Conservation (phyloP, 1,284 basidiomycete species). For the Clitocybe nebularis region DNA sequence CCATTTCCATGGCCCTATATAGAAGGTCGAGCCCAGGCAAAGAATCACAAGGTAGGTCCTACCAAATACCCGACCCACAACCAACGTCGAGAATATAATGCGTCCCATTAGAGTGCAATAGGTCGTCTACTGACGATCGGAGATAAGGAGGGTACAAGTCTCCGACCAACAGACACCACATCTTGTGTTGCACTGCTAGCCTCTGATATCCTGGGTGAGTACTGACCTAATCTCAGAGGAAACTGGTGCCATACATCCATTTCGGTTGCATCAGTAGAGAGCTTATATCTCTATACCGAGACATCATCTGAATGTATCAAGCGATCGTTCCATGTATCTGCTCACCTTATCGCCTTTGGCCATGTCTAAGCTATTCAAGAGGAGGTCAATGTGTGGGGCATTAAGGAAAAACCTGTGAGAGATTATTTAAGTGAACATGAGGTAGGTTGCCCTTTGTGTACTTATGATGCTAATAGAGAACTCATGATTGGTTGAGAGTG, state of each 20-base stretch:
- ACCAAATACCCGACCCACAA: slow-evolving; percentile 26
- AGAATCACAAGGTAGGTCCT: slow-evolving; percentile 3
- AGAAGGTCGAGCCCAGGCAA: not conserved
- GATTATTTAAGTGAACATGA: no score
- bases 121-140: slow-evolving; percentile 7
- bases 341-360: no score
- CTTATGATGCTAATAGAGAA: no score
- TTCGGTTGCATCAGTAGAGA: slow-evolving; percentile 11
- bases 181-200: slow-evolving; percentile 17
- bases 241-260: slow-evolving; percentile 7
- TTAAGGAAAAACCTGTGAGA: no score
- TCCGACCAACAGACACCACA: slow-evolving; percentile 20
- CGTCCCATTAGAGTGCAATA: slow-evolving; percentile 5
- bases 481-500: no score
- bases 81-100: slow-evolving; percentile 23
- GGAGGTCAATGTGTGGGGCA: no score
- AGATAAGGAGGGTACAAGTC: slow-evolving; percentile 19
- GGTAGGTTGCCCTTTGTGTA: no score
- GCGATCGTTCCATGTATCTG: no score
- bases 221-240: not conserved
- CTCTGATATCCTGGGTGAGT: slow-evolving; percentile 11
- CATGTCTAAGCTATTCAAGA: no score
- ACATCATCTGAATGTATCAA: no score
- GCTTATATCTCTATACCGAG: slow-evolving; percentile 13
- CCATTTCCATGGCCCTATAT: slow-evolving; percentile 23